Evolutionary conservation across 1,284 basidiomycete species (phyloP).

Genomic region (Hemileia vastatrix): DNA sequence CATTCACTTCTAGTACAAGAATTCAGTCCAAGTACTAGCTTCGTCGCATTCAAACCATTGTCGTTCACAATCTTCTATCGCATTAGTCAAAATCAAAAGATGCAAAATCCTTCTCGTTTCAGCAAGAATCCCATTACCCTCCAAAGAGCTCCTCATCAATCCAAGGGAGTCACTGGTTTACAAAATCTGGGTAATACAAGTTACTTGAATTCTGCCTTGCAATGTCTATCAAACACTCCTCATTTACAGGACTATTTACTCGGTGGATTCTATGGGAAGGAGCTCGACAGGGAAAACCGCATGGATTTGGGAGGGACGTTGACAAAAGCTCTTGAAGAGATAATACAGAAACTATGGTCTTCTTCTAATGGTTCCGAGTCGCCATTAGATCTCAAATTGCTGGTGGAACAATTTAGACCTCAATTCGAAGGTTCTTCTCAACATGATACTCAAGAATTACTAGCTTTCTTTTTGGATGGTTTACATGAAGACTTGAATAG

Average conservation of each 20-base stretch:
- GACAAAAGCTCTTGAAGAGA: slow-evolving; percentile 76
- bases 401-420: slow-evolving; percentile 50
- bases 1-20: no score
- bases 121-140: no score
- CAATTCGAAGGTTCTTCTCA: slow-evolving; percentile 56
- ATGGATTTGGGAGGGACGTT: slow-evolving; percentile 93
- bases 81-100: no score
- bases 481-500: slow-evolving; percentile 56
- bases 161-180: no score
- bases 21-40: no score
- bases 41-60: no score
- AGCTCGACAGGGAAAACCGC: slow-evolving; percentile 89
- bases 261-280: slow-evolving; percentile 68
- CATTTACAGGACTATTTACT: slow-evolving; percentile 89
- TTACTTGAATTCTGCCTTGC: slow-evolving; percentile 86
- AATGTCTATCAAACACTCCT: slow-evolving; percentile 83
- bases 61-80: no score
- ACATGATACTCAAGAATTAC: slow-evolving; percentile 55
- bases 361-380: slow-evolving; percentile 39
- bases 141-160: no score
- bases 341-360: slow-evolving; percentile 72
- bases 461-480: slow-evolving; percentile 54
- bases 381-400: no score
- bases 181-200: slow-evolving; percentile 62
- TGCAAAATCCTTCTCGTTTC: no score